Evolutionary conservation across 202 grass and related monocot genomes (phyloP), one percentile per base, ranked within the genome.

Genomic region (Zoysia matrella): DNA sequence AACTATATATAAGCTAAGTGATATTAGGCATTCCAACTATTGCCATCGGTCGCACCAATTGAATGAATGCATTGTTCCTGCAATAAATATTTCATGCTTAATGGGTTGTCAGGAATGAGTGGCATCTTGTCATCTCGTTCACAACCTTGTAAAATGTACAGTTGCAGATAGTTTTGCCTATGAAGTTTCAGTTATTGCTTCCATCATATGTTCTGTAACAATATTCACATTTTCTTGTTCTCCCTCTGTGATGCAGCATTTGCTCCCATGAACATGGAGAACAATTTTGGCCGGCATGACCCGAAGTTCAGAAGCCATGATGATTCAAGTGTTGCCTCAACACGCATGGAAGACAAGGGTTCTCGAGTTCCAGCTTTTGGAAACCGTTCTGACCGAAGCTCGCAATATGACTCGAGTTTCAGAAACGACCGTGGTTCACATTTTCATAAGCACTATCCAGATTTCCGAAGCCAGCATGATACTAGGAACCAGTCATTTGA

Each of bases 181-280:
- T 63, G 44, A 79, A 47, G 50, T 58, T 76, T 9, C 0, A 2
- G 12, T 15, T 18, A 36, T 66, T 89, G 4, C 15, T 83, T 81
- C 43, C 36, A 43, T 78, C 41, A 30, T 88, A 0, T 72, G 57
- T 64, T 43, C 36, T 47, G 65, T 60, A 66, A 7, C 30, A 42
- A 48, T 56, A 48, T 77, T 81, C 46, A 53, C 0, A 1, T 36
- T 54, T 75, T 14, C 58, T 14, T 74, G 60, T 36, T 72, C 12
- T 80, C 30, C 82, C 15, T 52, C 45, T 36, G 3, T 76, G 22
- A 77, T 90, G 71, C 88, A 98, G 95, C 92, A 80, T 95, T 98
- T 94, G 95, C 90, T 80, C 95, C 95, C 4, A 95, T 97, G 88
- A 89, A 89, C 47, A 92, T 36, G 84, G 67, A 74, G 5, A 86